These are phyloP conservation scores for Elsinoe fawcettii DNA, from an alignment of 2,329 filamentous ascomycete genomes.

Conservation along the genomic window DNA sequence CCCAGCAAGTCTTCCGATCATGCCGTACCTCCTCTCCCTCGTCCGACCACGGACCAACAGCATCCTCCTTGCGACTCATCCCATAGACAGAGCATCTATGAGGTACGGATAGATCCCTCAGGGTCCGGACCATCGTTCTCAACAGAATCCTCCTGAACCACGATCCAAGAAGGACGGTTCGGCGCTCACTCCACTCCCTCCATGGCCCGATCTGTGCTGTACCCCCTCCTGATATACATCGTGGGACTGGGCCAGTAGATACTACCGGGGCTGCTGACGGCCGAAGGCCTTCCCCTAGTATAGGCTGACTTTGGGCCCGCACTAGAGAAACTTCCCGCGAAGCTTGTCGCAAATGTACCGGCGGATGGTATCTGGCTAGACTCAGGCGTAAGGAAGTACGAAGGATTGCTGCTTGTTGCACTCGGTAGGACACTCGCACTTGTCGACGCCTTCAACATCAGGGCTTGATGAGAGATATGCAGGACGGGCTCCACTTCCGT, in stretches of 20 bases:
- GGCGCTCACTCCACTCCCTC: neutral
- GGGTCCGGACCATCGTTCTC: too few relatives aligned
- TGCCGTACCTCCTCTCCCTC: too few relatives aligned
- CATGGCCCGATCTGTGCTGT: neutral
- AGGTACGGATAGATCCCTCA: too few relatives aligned
- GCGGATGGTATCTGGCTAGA: neutral
- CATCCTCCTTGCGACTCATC: too few relatives aligned
- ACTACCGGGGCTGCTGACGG: neutral
- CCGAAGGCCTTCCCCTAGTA: neutral
- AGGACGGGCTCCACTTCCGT: neutral
- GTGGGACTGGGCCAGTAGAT: neutral
- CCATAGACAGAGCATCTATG: too few relatives aligned
- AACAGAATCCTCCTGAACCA: too few relatives aligned
- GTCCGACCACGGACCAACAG: too few relatives aligned
- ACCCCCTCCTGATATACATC: neutral
- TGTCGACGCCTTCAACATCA: neutral
- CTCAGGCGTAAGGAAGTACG: neutral
- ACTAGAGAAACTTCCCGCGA: neutral
- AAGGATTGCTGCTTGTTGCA: neutral
- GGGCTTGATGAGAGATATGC: neutral
- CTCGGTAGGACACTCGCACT: neutral
- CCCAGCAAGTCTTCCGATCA: too few relatives aligned
- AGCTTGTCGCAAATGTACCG: neutral
- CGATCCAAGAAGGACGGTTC: too few relatives aligned
- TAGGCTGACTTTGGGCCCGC: neutral